Percentiles rank a stretch among this genome's conserved stretches.
Evolutionary conservation across 306 rosid genomes (phyloP).

Genomic region (Dryas octopetala): DNA sequence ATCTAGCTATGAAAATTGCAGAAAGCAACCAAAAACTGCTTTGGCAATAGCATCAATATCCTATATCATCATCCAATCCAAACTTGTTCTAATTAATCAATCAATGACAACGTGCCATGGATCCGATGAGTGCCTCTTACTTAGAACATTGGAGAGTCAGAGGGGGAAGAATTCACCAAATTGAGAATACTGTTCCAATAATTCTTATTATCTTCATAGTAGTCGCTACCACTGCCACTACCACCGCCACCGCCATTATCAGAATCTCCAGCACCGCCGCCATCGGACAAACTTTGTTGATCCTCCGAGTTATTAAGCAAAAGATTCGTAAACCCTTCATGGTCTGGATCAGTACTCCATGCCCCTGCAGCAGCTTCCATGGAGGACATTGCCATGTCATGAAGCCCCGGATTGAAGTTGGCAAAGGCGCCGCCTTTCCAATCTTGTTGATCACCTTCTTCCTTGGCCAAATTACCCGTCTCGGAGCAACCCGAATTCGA

Average conservation of each 20-base stretch:
- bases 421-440: constrained; percentile 15
- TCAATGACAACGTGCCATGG: too few species aligned
- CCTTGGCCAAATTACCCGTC: neutral
- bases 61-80: neutral
- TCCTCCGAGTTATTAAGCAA: constrained; percentile 71
- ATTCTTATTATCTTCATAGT: constrained; percentile 82
- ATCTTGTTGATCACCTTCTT: constrained; percentile 10
- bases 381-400: constrained; percentile 53
- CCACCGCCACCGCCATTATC: constrained; percentile 40
- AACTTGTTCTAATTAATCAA: too few species aligned
- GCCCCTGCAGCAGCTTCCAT: constrained; percentile 43
- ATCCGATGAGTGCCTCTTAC: neutral
- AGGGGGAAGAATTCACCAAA: constrained; percentile 87
- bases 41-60: constrained; percentile 19
- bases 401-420: constrained; percentile 43
- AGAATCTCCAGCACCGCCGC: constrained; percentile 58
- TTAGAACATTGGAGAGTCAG: constrained; percentile 76
- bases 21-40: constrained; percentile 39
- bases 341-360: constrained; percentile 37
- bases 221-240: constrained; percentile 38
- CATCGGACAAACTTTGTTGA: constrained; percentile 52
- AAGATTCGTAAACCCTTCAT: constrained; percentile 90
- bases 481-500: neutral
- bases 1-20: constrained; percentile 15
- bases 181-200: constrained; percentile 94